phyloP scores from a whole-genome alignment of 1,284 basidiomycete genomes.

The Porogramme epimiltina region DNA sequence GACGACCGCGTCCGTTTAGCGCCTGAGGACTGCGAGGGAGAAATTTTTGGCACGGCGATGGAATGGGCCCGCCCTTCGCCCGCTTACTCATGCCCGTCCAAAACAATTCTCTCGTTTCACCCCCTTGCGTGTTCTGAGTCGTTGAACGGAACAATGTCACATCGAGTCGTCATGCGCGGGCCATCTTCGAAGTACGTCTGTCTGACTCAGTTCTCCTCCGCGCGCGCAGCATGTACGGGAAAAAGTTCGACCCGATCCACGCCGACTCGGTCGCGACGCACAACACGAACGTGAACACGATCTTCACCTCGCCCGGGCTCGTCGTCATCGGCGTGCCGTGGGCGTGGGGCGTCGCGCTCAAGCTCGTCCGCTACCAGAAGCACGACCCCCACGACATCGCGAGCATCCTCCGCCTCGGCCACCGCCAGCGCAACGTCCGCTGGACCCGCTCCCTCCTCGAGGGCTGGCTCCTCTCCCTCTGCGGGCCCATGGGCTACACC shows the following conservation, averaged over 20 bases:
- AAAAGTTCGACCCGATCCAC: conserved; percentile 60
- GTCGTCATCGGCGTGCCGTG: conserved; percentile 61
- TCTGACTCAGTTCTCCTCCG: conserved; percentile 1
- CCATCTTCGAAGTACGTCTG: not conserved
- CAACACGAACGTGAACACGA: conserved; percentile 53
- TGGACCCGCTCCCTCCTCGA: conserved; percentile 59
- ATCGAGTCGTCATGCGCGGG: too few species aligned
- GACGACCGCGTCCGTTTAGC: not conserved
- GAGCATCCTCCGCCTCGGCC: conserved; percentile 50
- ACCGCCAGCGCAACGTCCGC: conserved; percentile 45
- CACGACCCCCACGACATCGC: conserved; percentile 43
- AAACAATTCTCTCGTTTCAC: not conserved
- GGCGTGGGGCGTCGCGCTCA: conserved; percentile 69
- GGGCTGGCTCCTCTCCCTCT: conserved; percentile 50
- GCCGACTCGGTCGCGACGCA: conserved; percentile 47
- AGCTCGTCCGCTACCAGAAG: conserved; percentile 63
- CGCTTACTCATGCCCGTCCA: conserved; percentile 17
- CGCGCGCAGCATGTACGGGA: conserved; percentile 37
- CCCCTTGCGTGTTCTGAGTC: too few species aligned
- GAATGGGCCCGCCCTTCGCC: conserved; percentile 1
- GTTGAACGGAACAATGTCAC: too few species aligned
- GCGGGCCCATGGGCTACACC: conserved; percentile 59
- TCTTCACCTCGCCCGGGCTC: conserved; percentile 56
- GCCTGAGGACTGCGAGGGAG: not conserved
- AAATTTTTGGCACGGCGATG: too few species aligned